Evolutionary conservation across 164 flowering plant genomes (phyloP), one percentile per base, ranked within the genome.

Genomic region (Litsea cubeba): DNA sequence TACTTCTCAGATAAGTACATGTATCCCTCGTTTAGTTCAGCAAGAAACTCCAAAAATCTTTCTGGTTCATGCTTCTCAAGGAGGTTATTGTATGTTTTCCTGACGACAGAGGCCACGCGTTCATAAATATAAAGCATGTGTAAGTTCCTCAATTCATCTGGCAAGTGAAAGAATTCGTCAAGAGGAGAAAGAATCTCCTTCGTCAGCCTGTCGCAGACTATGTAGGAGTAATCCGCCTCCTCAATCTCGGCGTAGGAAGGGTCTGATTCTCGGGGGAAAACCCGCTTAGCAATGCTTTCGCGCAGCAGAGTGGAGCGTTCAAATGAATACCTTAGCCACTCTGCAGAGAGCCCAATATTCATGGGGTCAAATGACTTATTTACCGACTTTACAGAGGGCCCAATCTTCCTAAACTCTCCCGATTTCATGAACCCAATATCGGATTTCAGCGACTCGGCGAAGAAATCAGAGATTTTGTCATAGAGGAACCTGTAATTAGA

Each of bases 81-180:
- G 64, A 65, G 65, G 5, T 62, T 62, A 65, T 83, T 85, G 83
- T 88, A 86, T 23, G 20, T 77, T 26, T 83, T 86, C 88, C 82
- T 88, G 11, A 88, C 91, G 8, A 88, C 87, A 0, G 89, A 88
- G 8, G 88, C 75, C 10, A 88, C 91, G 40, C 87, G 72, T 30
- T 72, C 57, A 74, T 87, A 87, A 79, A 86, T 87, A 71, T 79
- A 84, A 0, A 84, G 30, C 30, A 28, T 28, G 30, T 28, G 30
- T 28, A 28, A 28, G 30, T 28, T 28, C 30, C 30, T 28, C 30
- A 28, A 28, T 28, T 3, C 74, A 77, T 87, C 87, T 1, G 87
- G 90, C 54, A 87, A 65, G 28, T 83, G 71, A 5, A 85, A 75
- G 2, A 51, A 68, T 67, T 40, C 15, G 22, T 76, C 75, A 0